Conservation (phyloP, 371 early-diverging fungal genomes). For the Nematocida ironsii region DNA sequence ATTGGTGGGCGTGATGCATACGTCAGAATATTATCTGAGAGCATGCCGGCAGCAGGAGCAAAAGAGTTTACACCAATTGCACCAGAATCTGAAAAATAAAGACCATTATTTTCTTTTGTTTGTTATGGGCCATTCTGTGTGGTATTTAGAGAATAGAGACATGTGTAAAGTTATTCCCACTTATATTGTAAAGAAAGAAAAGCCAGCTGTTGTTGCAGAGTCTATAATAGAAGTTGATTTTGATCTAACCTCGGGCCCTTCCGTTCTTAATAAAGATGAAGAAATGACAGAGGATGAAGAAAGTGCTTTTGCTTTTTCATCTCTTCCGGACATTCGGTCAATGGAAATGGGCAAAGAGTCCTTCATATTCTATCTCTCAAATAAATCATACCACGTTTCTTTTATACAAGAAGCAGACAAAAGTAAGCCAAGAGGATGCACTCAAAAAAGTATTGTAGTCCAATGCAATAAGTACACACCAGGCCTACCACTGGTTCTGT, state of each 20-base stretch:
- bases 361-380: not conserved
- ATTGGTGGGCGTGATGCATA: constrained; percentile 7
- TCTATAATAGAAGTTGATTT: not conserved
- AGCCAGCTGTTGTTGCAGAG: not conserved
- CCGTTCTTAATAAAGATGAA: not conserved
- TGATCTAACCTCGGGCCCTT: not conserved
- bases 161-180: not conserved
- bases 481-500: not conserved
- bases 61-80: constrained; percentile 40
- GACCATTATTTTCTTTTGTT: constrained; percentile 27
- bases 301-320: not conserved
- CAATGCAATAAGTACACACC: not conserved
- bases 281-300: not conserved
- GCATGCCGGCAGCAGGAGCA: not conserved
- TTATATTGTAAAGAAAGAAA: not conserved
- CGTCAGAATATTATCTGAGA: not conserved
- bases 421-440: not conserved
- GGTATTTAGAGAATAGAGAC: constrained; percentile 53
- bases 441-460: not conserved
- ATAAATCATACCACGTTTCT: not conserved
- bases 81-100: constrained; percentile 35
- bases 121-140: constrained; percentile 38
- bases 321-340: constrained; percentile 5
- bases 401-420: not conserved
- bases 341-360: constrained; percentile 8